Evolutionary conservation across 1,284 basidiomycete genomes (phyloP), one percentile per base, ranked within the genome.

Genomic region (Heterobasidion irregulare): DNA sequence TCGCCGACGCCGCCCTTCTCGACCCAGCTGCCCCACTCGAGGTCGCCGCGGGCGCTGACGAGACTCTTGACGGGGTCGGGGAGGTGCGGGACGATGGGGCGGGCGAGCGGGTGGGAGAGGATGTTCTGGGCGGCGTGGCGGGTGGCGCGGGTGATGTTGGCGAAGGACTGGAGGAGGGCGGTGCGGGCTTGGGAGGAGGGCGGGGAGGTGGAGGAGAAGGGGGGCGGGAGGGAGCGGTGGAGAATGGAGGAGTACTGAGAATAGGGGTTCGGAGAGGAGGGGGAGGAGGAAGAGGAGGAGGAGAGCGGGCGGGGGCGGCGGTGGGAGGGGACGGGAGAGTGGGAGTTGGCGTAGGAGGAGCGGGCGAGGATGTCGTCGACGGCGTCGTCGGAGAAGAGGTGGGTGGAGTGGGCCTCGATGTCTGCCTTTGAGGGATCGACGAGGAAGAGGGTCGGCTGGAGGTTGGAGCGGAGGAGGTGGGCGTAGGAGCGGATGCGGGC

Each of bases 51-150:
- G 4, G 82, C 93, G 63, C 85, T 91, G 1, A 96, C 92, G 44
- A 97, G 79, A 57, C 86, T 92, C 60, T 81, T 82, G 48, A 96
- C 91, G 0, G 94, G 93, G 59, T 94, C 91, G 0, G 94, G 94
- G 7, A 98, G 79, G 66, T 97, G 94, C 4, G 94, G 94, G 0
- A 97, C 79, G 38, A 98, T 94, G 2, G 94, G 94, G 66, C 94
- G 92, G 2, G 94, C 94, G 18, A 97, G 80, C 0, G 94, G 94
- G 65, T 97, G 94, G 0, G 92, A 94, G 5, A 98, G 78, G 8
- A 98, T 92, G 59, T 94, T 89, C 65, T 94, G 92, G 0, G 92
- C 93, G 0, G 92, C 89, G 67, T 92, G 87, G 8, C 92, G 83
- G 0, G 93, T 94, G 15, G 92, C 89, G 57, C 89, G 82, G 1